A percentile compares a stretch with the other conserved stretches of the same genome.
phyloP scores from a whole-genome alignment of 2,329 filamentous ascomycete genomes.

The Colletotrichum magnum region DNA sequence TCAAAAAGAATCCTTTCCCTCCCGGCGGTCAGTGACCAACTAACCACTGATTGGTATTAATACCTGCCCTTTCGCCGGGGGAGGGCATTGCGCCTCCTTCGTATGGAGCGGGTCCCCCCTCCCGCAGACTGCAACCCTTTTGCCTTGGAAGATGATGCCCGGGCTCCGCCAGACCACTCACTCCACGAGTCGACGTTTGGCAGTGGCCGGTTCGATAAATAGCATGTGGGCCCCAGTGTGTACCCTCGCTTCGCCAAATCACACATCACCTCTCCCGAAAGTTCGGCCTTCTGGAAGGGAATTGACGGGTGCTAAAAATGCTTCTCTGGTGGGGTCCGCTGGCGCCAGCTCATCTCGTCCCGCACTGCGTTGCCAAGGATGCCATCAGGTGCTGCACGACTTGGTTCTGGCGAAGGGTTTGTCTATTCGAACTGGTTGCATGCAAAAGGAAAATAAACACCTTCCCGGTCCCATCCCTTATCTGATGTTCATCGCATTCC shows the following conservation, averaged over 20 bases:
- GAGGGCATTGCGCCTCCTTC: conserved; percentile 28
- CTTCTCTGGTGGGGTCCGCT: conserved; percentile 29
- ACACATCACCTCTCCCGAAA: conserved; percentile 8
- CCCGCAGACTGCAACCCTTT: conserved; percentile 25
- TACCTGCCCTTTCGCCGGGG: not conserved
- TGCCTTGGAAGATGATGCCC: conserved; percentile 24
- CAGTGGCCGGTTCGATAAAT: conserved; percentile 8
- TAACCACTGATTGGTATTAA: not conserved
- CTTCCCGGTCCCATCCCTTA: not conserved
- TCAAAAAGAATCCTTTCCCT: not conserved
- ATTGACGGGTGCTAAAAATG: conserved; percentile 31
- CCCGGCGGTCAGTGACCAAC: conserved; percentile 10
- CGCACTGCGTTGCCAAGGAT: conserved; percentile 19
- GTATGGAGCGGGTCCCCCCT: conserved; percentile 36
- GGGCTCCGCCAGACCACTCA: not conserved
- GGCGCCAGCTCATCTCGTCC: not conserved
- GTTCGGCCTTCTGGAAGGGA: conserved; percentile 3
- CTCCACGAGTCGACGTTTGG: no score
- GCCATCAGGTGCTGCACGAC: not conserved
- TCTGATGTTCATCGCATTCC: conserved; percentile 5
- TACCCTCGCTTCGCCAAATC: conserved; percentile 16
- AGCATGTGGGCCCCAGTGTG: not conserved
- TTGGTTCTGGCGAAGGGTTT: not conserved
- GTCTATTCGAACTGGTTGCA: conserved; percentile 9
- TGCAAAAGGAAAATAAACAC: conserved; percentile 1